Evolutionary conservation across 371 early-diverging fungal genomes (phyloP).

Genomic region (Actinomortierella wolfii): DNA sequence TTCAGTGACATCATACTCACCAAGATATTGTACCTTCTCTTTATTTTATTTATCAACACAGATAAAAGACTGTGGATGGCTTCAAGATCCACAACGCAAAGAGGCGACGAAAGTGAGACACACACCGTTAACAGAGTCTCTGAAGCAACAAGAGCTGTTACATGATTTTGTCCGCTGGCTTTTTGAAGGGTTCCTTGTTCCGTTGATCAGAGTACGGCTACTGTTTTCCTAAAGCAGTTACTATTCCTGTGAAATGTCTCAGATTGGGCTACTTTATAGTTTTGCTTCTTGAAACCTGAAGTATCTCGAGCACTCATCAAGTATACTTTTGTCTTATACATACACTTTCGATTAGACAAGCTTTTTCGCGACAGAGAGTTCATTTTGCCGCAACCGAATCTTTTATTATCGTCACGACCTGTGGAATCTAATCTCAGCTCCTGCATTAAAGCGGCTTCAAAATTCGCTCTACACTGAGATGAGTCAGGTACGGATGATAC

Average conservation of each 20-base stretch:
- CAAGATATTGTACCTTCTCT: slow-evolving; percentile 1
- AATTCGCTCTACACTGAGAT: slow-evolving; percentile 49
- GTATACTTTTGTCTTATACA: background rate
- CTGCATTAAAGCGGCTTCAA: slow-evolving; percentile 48
- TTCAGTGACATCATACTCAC: background rate
- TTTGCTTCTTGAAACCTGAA: background rate
- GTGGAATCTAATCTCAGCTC: slow-evolving; percentile 62
- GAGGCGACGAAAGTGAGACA: slow-evolving; percentile 9
- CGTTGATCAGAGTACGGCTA: slow-evolving; percentile 56
- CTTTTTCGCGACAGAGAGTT: slow-evolving; percentile 80
- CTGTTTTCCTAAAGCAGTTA: background rate
- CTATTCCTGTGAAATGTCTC: slow-evolving; percentile 3
- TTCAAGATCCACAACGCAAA: slow-evolving; percentile 32
- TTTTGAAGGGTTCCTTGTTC: slow-evolving; percentile 57
- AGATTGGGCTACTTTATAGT: background rate
- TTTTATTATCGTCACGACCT: slow-evolving; percentile 81
- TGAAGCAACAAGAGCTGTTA: slow-evolving; percentile 58
- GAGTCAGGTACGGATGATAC: slow-evolving; percentile 19
- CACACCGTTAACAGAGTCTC: slow-evolving; percentile 45
- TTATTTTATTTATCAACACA: background rate
- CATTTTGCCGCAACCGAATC: slow-evolving; percentile 55
- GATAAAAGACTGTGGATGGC: slow-evolving; percentile 49
- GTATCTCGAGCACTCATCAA: no score
- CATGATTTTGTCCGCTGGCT: slow-evolving; percentile 71
- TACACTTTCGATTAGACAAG: slow-evolving; percentile 47